Evolutionary conservation across 2,329 filamentous ascomycete species (phyloP), one percentile per base, ranked within the genome.

Genomic region (Phoma sp.): DNA sequence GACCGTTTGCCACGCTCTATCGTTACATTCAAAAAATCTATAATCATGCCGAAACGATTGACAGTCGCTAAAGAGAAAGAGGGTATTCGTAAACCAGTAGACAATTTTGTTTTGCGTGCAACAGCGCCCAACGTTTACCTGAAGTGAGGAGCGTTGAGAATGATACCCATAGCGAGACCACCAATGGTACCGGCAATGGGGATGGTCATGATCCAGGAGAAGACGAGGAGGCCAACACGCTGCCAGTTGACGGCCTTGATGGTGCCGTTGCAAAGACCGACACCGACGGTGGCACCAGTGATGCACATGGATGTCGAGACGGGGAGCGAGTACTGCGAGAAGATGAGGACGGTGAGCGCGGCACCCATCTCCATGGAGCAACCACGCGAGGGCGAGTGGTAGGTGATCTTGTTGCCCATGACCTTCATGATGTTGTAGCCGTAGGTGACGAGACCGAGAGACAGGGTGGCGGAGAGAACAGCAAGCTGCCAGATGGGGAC

Each of bases 371-470:
- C 89, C 89, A 92, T 92, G 45, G 87, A 90, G 64, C 78, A 89
- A 46, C 79, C 55, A 65, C 82, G 70, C 60, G 74, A 79, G 4
- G 82, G 82, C 3, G 82, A 84, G 73, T 89, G 87, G 74, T 89
- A 89, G 53, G 88, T 90, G 72, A 90, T 86, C 76, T 89, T 89
- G 81, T 91, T 92, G 47, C 89, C 89, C 88, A 91, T 91, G 75
- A 89, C 86, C 78, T 89, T 90, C 88, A 91, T 91, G 77, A 91
- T 91, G 79, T 91, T 91, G 79, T 91, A 91, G 8, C 89, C 89
- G 66, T 91, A 91, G 11, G 88, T 91, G 68, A 87, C 80, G 52
- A 91, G 80, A 62, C 89, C 89, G 18, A 71, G 37, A 41, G 82
- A 89, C 68, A 91, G 86, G 35, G 80, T 84, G 1, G 79, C 72